These are phyloP conservation scores for Corniculantispora saksenae DNA, from an alignment of 2,329 filamentous ascomycete genomes.

Conservation along the genomic window DNA sequence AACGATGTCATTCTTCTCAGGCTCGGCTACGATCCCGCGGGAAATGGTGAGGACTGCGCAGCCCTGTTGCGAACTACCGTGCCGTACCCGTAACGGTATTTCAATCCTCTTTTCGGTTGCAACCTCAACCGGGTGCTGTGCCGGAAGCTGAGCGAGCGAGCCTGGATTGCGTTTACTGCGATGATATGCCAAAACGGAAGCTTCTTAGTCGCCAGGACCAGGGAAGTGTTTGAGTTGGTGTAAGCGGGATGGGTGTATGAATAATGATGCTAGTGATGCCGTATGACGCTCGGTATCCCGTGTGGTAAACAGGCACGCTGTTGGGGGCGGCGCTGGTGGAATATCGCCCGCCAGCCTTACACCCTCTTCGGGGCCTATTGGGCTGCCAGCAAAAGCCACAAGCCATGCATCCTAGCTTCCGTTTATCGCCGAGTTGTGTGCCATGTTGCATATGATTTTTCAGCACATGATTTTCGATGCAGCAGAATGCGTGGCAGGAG, in stretches of 20 bases:
- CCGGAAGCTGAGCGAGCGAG: neutral
- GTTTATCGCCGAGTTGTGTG: neutral
- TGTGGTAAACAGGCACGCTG: neutral
- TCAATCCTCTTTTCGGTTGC: neutral
- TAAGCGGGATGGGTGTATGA: slow-evolving; percentile 4
- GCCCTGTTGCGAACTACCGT: neutral
- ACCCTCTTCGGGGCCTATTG: neutral
- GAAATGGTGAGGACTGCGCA: neutral
- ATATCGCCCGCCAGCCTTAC: slow-evolving; percentile 6
- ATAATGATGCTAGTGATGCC: neutral
- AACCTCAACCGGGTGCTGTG: neutral
- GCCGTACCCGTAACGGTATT: no score
- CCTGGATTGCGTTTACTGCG: neutral
- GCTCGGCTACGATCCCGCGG: neutral
- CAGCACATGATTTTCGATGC: neutral
- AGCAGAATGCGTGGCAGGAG: neutral
- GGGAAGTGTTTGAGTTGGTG: neutral
- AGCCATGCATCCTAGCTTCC: neutral
- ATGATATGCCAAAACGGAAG: neutral
- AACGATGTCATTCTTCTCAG: neutral
- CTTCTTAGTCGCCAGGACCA: neutral
- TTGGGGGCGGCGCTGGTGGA: slow-evolving; percentile 4
- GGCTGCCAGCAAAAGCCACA: neutral
- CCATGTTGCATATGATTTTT: neutral
- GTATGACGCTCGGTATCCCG: slow-evolving; percentile 1